Conservation (phyloP, 148 eudicot species). For the Beta vulgaris region DNA sequence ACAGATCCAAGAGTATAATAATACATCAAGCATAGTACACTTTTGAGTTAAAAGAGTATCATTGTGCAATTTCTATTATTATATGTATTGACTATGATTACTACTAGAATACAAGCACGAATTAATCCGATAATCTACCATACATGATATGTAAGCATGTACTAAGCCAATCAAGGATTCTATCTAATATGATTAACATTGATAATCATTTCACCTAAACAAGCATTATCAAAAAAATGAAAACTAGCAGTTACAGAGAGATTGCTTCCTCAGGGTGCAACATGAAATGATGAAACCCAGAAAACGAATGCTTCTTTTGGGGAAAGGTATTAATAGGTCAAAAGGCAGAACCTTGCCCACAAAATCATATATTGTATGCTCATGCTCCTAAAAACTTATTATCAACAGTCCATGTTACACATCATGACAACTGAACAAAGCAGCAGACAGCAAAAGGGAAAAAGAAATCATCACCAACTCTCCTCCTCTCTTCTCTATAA, state of each 20-base stretch:
- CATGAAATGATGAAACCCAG: constrained; percentile 23
- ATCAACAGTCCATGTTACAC: constrained; percentile 31
- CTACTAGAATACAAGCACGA: background rate
- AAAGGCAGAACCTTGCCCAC: constrained; percentile 28
- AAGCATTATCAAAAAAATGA: constrained; percentile 10
- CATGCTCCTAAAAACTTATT: constrained; percentile 32
- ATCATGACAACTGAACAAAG: constrained; percentile 23
- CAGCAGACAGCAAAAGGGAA: background rate
- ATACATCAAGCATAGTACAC: background rate
- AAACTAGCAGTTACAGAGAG: constrained; percentile 4
- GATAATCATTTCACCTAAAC: constrained; percentile 4
- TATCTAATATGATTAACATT: constrained; percentile 7
- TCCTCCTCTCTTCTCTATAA: constrained; percentile 18
- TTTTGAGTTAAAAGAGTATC: background rate
- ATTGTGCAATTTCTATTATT: background rate
- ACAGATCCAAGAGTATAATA: background rate
- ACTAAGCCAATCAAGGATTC: constrained; percentile 3
- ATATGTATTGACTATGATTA: constrained; percentile 10
- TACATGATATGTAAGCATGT: constrained; percentile 6
- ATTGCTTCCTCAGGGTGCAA: constrained; percentile 8
- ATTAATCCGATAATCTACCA: background rate
- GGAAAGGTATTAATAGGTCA: constrained; percentile 7
- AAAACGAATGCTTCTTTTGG: constrained; percentile 8
- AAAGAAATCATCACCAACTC: constrained; percentile 12
- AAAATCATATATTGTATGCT: constrained; percentile 21